Evolutionary conservation across 169 alveolate genomes (phyloP).

Genomic region (Cystoisospora suis): DNA sequence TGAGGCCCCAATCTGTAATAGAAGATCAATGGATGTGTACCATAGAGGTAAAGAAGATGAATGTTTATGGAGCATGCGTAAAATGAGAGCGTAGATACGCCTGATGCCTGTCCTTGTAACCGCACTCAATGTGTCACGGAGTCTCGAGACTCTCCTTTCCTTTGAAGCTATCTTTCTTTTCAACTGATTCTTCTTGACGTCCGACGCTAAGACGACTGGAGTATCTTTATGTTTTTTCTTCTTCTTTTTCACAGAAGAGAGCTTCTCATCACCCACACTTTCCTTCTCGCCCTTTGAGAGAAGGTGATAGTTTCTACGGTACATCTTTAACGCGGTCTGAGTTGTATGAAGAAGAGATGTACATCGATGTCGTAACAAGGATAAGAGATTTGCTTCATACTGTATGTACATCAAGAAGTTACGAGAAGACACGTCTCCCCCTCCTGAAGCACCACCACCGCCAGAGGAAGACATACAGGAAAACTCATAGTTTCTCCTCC

Average conservation of each 20-base stretch:
- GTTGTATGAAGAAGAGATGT: neutral
- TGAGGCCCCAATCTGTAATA: constrained; percentile 53
- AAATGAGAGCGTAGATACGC: neutral
- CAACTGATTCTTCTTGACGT: too few species aligned
- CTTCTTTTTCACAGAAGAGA: too few species aligned
- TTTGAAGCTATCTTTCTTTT: neutral
- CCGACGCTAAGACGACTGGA: too few species aligned
- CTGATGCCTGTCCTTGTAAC: neutral
- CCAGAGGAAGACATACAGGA: neutral
- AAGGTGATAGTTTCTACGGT: constrained; percentile 28
- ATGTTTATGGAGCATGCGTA: constrained; percentile 32
- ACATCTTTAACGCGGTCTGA: constrained; percentile 6
- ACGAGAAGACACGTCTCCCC: neutral
- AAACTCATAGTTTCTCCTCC: constrained; percentile 31
- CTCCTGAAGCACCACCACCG: neutral
- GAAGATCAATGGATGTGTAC: constrained; percentile 26
- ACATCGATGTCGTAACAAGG: constrained; percentile 26
- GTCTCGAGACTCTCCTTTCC: neutral
- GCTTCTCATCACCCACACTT: too few species aligned
- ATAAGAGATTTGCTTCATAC: constrained; percentile 23
- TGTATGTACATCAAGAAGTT: constrained; percentile 5
- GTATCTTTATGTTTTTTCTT: too few species aligned
- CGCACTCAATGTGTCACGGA: neutral
- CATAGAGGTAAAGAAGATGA: neutral
- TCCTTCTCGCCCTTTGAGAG: too few species aligned